A percentile compares a stretch with the other conserved stretches of the same genome.
These are phyloP conservation scores for Tulasnella calospora DNA, from an alignment of 768 basidiomycete species.

Conservation along the genomic window DNA sequence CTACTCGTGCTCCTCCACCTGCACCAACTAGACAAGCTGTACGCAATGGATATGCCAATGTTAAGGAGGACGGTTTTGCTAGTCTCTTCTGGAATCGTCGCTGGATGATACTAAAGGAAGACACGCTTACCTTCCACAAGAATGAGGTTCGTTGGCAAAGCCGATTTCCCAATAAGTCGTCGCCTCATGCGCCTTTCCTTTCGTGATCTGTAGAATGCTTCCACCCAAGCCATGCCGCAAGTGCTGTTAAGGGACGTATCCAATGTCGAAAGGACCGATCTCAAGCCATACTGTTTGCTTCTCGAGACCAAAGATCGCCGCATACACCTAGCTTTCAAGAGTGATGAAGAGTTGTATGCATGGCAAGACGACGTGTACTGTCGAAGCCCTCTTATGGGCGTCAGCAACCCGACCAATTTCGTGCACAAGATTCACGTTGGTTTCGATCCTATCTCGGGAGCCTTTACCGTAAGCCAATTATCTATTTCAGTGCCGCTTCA, in stretches of 20 bases:
- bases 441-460: slow-evolving; percentile 88
- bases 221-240: slow-evolving; percentile 33
- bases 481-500: not conserved
- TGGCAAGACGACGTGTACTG: slow-evolving; percentile 98
- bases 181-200: not conserved
- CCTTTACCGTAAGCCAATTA: slow-evolving; percentile 70
- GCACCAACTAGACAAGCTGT: slow-evolving; percentile 52
- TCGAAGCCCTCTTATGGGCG: slow-evolving; percentile 86
- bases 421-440: slow-evolving; percentile 98
- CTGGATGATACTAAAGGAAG: slow-evolving; percentile 82
- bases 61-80: slow-evolving; percentile 92
- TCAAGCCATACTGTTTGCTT: slow-evolving; percentile 90
- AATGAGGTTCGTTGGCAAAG: slow-evolving; percentile 57
- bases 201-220: not conserved
- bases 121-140: slow-evolving; percentile 77
- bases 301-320: slow-evolving; percentile 82
- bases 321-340: slow-evolving; percentile 77
- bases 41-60: slow-evolving; percentile 65
- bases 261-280: slow-evolving; percentile 84
- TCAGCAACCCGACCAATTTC: slow-evolving; percentile 93
- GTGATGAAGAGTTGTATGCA: slow-evolving; percentile 93
- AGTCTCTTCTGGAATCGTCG: slow-evolving; percentile 89
- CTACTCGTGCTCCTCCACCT: slow-evolving; percentile 71
- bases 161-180: not conserved
- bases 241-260: slow-evolving; percentile 69